Evolutionary conservation across 2,329 filamentous ascomycete genomes (phyloP), one percentile per base, ranked within the genome.

Genomic region (Colletotrichum lindemuthianum): DNA sequence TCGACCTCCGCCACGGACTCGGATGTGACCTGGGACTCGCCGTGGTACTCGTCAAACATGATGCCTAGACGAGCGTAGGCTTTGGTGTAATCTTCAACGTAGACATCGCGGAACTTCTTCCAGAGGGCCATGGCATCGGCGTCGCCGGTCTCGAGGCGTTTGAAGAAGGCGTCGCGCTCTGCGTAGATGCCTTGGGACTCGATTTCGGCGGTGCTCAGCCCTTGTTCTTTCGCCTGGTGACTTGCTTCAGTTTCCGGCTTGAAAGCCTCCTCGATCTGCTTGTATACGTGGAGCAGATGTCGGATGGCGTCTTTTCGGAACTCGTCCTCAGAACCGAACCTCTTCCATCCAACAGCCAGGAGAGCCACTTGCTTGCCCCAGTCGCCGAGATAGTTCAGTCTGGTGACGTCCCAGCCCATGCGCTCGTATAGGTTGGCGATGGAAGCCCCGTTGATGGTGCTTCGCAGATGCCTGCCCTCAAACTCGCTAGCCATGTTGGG

Each of bases 401-500:
- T 82, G 48, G 87, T 76, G 0, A 92, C 89, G 40, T 92, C 86
- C 88, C 89, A 93, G 16, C 90, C 91, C 54, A 87, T 86, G 15
- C 77, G 81, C 70, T 89, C 82, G 73, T 92, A 91, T 2, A 92
- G 74, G 70, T 92, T 92, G 24, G 88, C 81, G 16, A 93, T 77
- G 74, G 91, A 92, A 36, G 88, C 89, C 47, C 91, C 90, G 60
- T 93, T 90, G 68, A 93, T 92, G 54, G 91, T 93, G 72, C 89
- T 92, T 70, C 90, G 84, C 69, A 93, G 80, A 78, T 94, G 90
- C 6, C 88, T 89, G 24, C 89, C 89, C 72, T 92, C 88, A 77
- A 93, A 93, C 24, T 90, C 89, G 72, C 90, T 92, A 16, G 90
- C 91, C 49, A 93, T 91, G 72, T 93, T 93, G 36, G 90, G 90